phyloP scores from a whole-genome alignment of 495 filamentous ascomycete species.

The Hypoxylon cercidicola region DNA sequence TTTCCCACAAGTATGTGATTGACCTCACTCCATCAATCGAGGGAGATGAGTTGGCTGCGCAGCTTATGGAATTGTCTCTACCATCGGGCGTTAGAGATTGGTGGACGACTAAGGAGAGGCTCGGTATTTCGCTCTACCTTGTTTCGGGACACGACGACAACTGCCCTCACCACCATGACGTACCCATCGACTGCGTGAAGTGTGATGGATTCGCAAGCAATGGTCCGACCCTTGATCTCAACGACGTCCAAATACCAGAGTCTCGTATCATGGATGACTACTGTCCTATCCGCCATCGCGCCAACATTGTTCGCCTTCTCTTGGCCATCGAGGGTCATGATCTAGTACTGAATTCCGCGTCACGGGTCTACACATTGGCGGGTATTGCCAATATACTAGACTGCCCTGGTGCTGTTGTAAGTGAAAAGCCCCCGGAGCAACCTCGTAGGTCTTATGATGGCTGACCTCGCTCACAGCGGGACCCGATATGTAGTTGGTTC shows the following conservation, averaged over 20 bases:
- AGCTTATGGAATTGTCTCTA: slow-evolving; percentile 67
- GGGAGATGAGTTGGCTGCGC: slow-evolving; percentile 68
- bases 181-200: slow-evolving; percentile 19
- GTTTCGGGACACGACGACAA: slow-evolving; percentile 44
- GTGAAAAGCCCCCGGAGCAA: slow-evolving; percentile 11
- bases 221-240: slow-evolving; percentile 15
- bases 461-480: slow-evolving; percentile 35
- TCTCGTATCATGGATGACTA: slow-evolving; percentile 63
- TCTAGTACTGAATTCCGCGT: slow-evolving; percentile 69
- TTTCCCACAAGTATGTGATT: slow-evolving; percentile 57
- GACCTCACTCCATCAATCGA: slow-evolving; percentile 69
- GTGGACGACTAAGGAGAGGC: slow-evolving; percentile 57
- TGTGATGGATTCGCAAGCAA: neutral
- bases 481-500: slow-evolving; percentile 51
- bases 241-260: slow-evolving; percentile 17
- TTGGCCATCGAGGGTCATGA: slow-evolving; percentile 60
- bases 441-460: neutral
- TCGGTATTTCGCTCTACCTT: slow-evolving; percentile 30
- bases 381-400: slow-evolving; percentile 68
- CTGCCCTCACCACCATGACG: slow-evolving; percentile 31
- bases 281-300: slow-evolving; percentile 67
- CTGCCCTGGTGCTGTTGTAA: slow-evolving; percentile 55
- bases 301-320: slow-evolving; percentile 68
- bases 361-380: slow-evolving; percentile 71
- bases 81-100: slow-evolving; percentile 59